Conservation (phyloP, 2,329 filamentous ascomycete species). For the Penicillium frequentans region DNA sequence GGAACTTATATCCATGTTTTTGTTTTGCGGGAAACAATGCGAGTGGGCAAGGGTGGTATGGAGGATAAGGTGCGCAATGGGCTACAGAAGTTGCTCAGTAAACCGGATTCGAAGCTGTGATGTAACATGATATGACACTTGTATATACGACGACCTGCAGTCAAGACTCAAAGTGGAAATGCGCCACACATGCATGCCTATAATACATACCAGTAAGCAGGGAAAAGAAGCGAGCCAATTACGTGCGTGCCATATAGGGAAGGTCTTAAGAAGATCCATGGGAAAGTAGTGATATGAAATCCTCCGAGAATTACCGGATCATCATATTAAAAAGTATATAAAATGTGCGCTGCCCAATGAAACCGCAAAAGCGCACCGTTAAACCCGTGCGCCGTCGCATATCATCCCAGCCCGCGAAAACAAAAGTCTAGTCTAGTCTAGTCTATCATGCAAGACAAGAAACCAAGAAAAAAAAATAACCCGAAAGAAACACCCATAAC, state of each 20-base stretch:
- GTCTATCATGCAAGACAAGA: not conserved
- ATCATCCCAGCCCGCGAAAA: not conserved
- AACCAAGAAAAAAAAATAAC: not conserved
- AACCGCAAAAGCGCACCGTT: not conserved
- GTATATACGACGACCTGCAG: not conserved
- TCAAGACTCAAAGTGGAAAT: not conserved
- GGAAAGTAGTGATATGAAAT: not conserved
- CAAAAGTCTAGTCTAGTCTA: not conserved
- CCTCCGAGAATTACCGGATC: not conserved
- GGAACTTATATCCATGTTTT: slow-evolving; percentile 87
- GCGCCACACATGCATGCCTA: not conserved
- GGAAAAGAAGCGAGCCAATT: not conserved
- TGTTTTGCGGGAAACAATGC: slow-evolving; percentile 70
- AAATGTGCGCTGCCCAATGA: not conserved
- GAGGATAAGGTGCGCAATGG: slow-evolving; percentile 47
- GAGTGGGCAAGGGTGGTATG: slow-evolving; percentile 63
- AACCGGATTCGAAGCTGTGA: slow-evolving; percentile 30
- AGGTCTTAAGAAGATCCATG: not conserved
- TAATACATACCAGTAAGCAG: not conserved
- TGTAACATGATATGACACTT: not conserved
- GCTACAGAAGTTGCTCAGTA: slow-evolving; percentile 56
- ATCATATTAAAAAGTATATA: not conserved
- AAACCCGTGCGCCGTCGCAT: not conserved
- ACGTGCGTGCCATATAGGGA: not conserved
- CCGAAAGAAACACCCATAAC: slow-evolving; percentile 4